Evolutionary conservation across 163 green algal species (phyloP).

Genomic region (Scenedesmus sp.): DNA sequence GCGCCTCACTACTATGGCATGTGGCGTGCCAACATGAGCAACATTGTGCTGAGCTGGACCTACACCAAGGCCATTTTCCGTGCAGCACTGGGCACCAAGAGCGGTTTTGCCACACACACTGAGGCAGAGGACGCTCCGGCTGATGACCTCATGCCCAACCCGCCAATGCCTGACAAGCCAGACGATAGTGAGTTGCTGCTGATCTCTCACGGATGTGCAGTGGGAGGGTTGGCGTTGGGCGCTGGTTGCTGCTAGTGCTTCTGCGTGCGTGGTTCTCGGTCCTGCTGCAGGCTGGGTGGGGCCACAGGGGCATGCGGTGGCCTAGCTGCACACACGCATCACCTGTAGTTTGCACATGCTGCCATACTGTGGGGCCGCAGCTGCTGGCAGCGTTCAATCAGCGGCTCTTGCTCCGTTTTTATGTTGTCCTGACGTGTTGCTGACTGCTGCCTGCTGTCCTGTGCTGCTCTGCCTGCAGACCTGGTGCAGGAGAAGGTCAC

Average conservation of each 20-base stretch:
- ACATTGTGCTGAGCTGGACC: conserved; percentile 35
- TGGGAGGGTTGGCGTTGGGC: too few relatives aligned
- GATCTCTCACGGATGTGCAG: not conserved
- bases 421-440: not conserved
- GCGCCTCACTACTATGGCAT: conserved; percentile 34
- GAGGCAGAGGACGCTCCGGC: not conserved
- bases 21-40: conserved; percentile 47
- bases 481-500: conserved; percentile 8
- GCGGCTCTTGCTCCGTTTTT: not conserved
- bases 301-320: too few relatives aligned
- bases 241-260: too few relatives aligned
- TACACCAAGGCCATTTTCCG: conserved; percentile 33
- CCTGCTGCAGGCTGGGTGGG: too few relatives aligned
- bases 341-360: too few relatives aligned
- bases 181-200: conserved; percentile 5
- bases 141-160: not conserved
- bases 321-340: too few relatives aligned
- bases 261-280: too few relatives aligned
- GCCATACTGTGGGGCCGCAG: not conserved
- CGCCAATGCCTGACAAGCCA: not conserved
- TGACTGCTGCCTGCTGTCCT: not conserved
- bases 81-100: not conserved
- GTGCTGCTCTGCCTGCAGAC: not conserved
- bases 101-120: conserved; percentile 28
- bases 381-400: not conserved